Evolutionary conservation across 495 filamentous ascomycete genomes (phyloP).

Genomic region (Neurospora cerealis): DNA sequence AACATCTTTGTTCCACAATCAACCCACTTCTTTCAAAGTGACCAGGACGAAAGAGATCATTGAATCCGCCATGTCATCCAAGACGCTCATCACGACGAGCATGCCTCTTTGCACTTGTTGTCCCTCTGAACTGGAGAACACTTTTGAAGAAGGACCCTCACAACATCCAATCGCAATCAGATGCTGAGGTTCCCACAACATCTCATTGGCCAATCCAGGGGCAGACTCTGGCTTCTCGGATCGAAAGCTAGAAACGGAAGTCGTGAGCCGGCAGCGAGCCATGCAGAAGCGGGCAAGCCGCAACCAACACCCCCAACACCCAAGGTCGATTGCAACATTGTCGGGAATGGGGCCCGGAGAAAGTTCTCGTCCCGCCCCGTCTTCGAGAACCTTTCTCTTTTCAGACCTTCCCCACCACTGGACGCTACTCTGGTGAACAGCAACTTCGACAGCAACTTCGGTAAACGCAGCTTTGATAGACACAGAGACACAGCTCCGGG

Average conservation of each 20-base stretch:
- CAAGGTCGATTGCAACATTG: neutral
- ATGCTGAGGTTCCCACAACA: neutral
- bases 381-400: neutral
- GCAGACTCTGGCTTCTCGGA: neutral
- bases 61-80: neutral
- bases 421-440: neutral
- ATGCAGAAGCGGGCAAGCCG: neutral
- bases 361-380: neutral
- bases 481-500: neutral
- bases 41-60: neutral
- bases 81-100: neutral
- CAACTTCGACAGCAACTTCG: neutral
- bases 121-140: neutral
- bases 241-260: neutral
- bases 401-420: neutral
- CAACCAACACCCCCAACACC: neutral
- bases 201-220: neutral
- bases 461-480: neutral
- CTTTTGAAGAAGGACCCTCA: neutral
- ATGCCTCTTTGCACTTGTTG: neutral
- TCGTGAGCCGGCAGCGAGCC: neutral
- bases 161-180: neutral
- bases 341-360: neutral
- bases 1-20: neutral
- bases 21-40: neutral